These are phyloP conservation scores for Aureobasidium pullulans DNA, from an alignment of 2,329 filamentous ascomycete genomes.

Conservation along the genomic window DNA sequence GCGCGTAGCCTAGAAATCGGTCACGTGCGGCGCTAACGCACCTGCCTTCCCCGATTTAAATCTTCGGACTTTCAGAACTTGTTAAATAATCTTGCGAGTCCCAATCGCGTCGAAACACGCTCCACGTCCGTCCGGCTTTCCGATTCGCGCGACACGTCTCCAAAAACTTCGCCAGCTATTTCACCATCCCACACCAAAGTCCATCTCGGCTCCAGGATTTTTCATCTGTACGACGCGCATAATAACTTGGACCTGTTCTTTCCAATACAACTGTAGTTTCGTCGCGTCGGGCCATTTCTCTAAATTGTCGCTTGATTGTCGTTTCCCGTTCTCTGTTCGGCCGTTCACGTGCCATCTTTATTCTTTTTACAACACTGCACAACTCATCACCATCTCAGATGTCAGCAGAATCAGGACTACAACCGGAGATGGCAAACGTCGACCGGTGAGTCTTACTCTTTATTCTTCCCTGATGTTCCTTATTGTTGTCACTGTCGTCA, in stretches of 20 bases:
- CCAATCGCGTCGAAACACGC: conserved; percentile 12
- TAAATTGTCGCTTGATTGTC: conserved; percentile 12
- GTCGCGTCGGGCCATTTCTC: conserved; percentile 6
- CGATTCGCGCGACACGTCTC: conserved; percentile 11
- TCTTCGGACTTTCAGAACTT: conserved; percentile 9
- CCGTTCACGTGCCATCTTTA: conserved; percentile 12
- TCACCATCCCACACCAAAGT: not conserved
- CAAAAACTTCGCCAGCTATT: not conserved
- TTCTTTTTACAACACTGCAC: conserved; percentile 4
- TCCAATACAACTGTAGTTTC: conserved; percentile 6
- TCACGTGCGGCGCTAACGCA: not conserved
- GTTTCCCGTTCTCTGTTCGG: conserved; percentile 4
- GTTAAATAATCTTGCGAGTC: conserved; percentile 4
- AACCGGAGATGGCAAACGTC: conserved; percentile 29
- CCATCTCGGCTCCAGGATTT: conserved; percentile 1
- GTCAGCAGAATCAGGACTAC: conserved; percentile 13
- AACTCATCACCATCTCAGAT: conserved; percentile 2
- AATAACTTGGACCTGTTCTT: not conserved
- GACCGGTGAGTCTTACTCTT: conserved; percentile 51
- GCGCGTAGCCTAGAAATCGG: not conserved
- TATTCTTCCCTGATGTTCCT: conserved; percentile 18
- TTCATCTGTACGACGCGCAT: conserved; percentile 12
- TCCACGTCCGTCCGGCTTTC: conserved; percentile 12
- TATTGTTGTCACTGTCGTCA: conserved; percentile 12
- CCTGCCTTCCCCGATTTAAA: not conserved